These are phyloP conservation scores for Lactuca sativa DNA, from an alignment of 129 eudicot genomes.

Conservation along the genomic window DNA sequence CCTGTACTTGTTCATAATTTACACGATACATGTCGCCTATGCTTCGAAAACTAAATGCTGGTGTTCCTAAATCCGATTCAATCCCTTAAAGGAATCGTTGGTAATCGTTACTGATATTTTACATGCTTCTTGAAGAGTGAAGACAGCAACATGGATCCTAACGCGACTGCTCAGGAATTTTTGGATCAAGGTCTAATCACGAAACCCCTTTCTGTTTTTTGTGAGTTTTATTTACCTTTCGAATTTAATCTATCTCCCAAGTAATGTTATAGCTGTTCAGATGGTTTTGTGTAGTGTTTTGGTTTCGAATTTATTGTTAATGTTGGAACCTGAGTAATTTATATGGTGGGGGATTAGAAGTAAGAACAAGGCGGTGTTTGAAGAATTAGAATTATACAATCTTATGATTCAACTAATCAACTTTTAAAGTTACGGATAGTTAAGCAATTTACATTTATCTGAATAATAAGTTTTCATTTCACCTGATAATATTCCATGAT, in stretches of 20 bases:
- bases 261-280: background rate
- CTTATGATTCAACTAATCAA: too few species aligned
- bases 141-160: constrained; percentile 65
- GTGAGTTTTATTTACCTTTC: background rate
- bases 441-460: too few species aligned
- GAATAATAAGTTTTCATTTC: too few species aligned
- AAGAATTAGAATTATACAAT: too few species aligned
- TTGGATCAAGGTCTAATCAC: constrained; percentile 50
- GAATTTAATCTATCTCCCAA: background rate
- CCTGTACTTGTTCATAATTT: too few species aligned
- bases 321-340: background rate
- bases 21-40: too few species aligned
- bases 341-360: too few species aligned
- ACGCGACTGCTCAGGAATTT: constrained; percentile 59
- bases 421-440: too few species aligned
- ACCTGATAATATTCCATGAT: too few species aligned
- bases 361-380: too few species aligned
- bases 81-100: constrained; percentile 57
- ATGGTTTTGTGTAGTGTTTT: background rate
- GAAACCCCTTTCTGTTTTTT: background rate
- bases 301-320: background rate
- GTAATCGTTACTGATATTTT: constrained; percentile 57
- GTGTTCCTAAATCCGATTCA: constrained; percentile 45
- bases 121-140: constrained; percentile 52
- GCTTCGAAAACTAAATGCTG: constrained; percentile 12